Evolutionary conservation across 2,329 filamentous ascomycete genomes (phyloP).

Genomic region (Didymella glomerata): DNA sequence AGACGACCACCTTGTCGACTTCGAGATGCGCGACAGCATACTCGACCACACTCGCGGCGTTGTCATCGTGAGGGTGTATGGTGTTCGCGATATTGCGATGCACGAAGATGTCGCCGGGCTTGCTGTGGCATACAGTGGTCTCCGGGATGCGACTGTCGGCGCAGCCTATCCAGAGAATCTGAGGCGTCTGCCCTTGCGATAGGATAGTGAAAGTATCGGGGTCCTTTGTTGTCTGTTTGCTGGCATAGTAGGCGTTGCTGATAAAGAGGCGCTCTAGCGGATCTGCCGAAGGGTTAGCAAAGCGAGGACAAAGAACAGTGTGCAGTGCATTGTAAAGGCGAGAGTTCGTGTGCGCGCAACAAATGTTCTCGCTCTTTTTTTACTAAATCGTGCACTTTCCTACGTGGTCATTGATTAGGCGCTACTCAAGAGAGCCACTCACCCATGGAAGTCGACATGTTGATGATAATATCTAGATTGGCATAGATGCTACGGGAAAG

Average conservation of each 20-base stretch:
- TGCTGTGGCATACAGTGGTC: constrained; percentile 78
- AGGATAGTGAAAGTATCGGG: constrained; percentile 75
- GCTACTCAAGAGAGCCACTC: neutral
- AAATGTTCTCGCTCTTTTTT: neutral
- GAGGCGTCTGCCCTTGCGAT: constrained; percentile 71
- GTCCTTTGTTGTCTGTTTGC: constrained; percentile 69
- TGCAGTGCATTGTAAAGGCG: neutral
- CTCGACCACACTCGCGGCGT: constrained; percentile 77
- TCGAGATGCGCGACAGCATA: constrained; percentile 75
- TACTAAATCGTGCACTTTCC: neutral
- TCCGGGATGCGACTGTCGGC: constrained; percentile 86
- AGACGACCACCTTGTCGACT: constrained; percentile 49
- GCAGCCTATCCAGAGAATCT: constrained; percentile 84
- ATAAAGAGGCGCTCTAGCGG: constrained; percentile 69
- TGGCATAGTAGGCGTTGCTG: constrained; percentile 75
- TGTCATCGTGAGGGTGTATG: constrained; percentile 77
- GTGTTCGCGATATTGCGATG: constrained; percentile 93
- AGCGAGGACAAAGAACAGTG: too few relatives aligned
- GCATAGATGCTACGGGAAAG: neutral
- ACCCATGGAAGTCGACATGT: neutral
- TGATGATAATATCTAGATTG: neutral
- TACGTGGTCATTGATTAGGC: neutral
- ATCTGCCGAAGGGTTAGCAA: constrained; percentile 51
- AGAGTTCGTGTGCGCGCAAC: neutral
- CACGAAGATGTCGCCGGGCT: constrained; percentile 86